Percentiles rank a stretch among this genome's conserved stretches.
Conservation (phyloP, 1,139 yeast species). For the Saccharomyces pastorianus region DNA sequence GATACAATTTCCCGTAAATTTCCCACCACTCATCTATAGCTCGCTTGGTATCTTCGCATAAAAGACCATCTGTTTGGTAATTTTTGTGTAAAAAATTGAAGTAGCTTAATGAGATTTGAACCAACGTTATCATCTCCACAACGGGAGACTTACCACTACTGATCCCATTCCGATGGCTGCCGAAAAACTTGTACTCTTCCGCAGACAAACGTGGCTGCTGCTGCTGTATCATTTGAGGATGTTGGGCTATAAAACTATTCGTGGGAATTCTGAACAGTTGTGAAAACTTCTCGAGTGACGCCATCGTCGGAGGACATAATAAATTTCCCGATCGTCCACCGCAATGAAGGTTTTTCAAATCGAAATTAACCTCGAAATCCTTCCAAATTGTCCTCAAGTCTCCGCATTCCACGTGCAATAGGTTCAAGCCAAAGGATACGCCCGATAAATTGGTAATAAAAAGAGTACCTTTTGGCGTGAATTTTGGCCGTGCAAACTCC, state of each 20-base stretch:
- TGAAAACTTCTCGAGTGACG: constrained; percentile 75
- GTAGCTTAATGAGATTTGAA: constrained; percentile 71
- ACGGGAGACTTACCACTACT: constrained; percentile 31
- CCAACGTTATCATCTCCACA: constrained; percentile 60
- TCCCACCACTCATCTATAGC: constrained; percentile 82
- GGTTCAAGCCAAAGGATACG: constrained; percentile 64
- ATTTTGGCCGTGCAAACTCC: constrained; percentile 46
- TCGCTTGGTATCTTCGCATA: constrained; percentile 67
- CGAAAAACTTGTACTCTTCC: neutral
- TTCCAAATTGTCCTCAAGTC: constrained; percentile 46
- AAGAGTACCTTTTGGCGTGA: constrained; percentile 47
- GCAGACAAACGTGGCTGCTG: neutral
- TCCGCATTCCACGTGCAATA: constrained; percentile 65
- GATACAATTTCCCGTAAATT: constrained; percentile 55
- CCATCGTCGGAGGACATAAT: constrained; percentile 60
- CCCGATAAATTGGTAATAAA: constrained; percentile 77
- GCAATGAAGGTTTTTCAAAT: constrained; percentile 69
- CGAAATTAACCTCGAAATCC: constrained; percentile 60
- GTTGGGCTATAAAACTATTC: neutral
- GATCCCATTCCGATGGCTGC: neutral
- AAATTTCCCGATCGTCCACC: constrained; percentile 77
- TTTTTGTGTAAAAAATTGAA: constrained; percentile 56
- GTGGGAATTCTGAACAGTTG: constrained; percentile 51
- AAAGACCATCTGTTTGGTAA: constrained; percentile 67
- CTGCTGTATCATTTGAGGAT: neutral